A percentile compares a stretch with the other conserved stretches of the same genome.
Conservation (phyloP, 139 green algal genomes). For the Tetradesmus obliquus region DNA sequence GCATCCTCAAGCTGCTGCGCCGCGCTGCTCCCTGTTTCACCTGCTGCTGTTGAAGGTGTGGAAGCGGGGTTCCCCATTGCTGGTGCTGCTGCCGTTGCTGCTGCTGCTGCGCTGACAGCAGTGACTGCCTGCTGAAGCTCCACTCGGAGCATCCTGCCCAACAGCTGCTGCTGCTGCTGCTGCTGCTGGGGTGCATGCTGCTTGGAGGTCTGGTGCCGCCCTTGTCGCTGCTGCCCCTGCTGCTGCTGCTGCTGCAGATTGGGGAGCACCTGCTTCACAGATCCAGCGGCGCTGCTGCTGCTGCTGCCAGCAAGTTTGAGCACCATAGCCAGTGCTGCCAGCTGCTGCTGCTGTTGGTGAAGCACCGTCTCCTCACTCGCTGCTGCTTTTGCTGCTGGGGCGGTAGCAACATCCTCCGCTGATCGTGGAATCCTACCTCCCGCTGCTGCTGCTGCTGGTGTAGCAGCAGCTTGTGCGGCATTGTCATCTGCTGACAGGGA, state of each 20-base stretch:
- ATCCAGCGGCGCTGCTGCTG: neutral
- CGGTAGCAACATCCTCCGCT: neutral
- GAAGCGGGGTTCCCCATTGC: neutral
- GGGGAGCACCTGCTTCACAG: neutral
- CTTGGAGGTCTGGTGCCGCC: neutral
- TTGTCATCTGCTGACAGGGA: neutral
- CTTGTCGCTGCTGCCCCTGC: neutral
- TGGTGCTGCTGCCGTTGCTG: constrained; percentile 1
- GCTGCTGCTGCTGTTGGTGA: neutral
- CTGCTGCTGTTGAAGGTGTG: neutral
- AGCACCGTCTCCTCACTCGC: neutral
- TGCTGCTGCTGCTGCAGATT: neutral
- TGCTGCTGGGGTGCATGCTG: neutral
- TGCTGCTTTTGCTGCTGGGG: neutral
- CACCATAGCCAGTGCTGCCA: neutral
- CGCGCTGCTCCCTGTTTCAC: neutral
- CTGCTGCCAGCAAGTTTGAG: neutral
- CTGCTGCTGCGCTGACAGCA: neutral
- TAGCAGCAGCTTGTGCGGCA: no score
- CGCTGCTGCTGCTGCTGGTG: neutral
- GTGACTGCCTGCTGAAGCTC: constrained; percentile 4
- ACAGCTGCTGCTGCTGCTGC: neutral
- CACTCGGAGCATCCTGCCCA: neutral
- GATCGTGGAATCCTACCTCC: no score
- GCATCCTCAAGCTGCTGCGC: neutral